A percentile compares a stretch with the other conserved stretches of the same genome.
phyloP scores from a whole-genome alignment of 2,329 filamentous ascomycete species.

The Fusarium sp. region DNA sequence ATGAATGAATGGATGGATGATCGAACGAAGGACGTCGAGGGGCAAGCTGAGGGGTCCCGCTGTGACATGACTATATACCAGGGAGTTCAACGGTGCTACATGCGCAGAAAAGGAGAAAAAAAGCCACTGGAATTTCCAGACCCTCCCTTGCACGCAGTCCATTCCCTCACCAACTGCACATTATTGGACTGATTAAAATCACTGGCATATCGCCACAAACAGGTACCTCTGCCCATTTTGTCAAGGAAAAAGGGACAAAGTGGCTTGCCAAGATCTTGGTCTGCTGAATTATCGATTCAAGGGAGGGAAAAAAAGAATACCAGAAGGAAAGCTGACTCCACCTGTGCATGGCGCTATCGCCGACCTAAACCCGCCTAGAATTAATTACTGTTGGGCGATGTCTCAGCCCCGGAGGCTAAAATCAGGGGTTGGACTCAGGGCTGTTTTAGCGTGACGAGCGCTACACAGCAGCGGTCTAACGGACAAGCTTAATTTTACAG shows the following conservation, averaged over 20 bases:
- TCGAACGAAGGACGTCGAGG: not conserved
- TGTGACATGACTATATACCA: slow-evolving; percentile 6
- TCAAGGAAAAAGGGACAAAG: not conserved
- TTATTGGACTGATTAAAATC: not conserved
- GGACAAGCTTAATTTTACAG: not conserved
- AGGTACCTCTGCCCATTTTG: not conserved
- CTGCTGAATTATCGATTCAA: not conserved
- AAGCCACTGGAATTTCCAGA: slow-evolving; percentile 21
- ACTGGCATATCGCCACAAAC: not conserved
- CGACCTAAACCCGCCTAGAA: not conserved
- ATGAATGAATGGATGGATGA: slow-evolving; percentile 4
- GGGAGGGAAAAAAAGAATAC: slow-evolving; percentile 11
- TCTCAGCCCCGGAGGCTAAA: not conserved
- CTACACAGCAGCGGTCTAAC: not conserved
- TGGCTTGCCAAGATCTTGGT: slow-evolving; percentile 2
- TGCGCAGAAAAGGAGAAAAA: slow-evolving; percentile 11
- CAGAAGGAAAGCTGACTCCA: not conserved
- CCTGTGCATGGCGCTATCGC: not conserved
- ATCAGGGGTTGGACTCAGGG: not conserved
- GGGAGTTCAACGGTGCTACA: not conserved
- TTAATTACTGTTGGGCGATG: not conserved
- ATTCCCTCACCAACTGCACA: not conserved
- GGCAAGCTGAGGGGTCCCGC: not conserved
- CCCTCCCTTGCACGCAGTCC: slow-evolving; percentile 6
- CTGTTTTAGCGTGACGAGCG: not conserved